Conservation (phyloP, 2,329 filamentous ascomycete species). For the Colletotrichum sp. region DNA sequence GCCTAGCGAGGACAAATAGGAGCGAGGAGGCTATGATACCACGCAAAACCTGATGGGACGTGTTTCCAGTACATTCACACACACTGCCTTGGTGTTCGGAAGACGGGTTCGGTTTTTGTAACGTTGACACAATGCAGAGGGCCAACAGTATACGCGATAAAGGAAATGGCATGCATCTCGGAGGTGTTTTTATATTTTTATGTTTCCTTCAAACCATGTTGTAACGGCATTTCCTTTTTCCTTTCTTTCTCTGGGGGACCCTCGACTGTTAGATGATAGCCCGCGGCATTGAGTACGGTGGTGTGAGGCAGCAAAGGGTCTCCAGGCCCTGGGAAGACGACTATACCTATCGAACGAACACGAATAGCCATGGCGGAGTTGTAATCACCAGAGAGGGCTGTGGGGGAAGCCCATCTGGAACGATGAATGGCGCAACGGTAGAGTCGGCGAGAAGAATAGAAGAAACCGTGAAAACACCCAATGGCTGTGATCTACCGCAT, state of each 20-base stretch:
- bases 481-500: background rate
- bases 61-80: constrained; percentile 23
- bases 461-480: background rate
- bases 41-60: constrained; percentile 20
- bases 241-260: background rate
- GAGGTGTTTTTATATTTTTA: constrained; percentile 9
- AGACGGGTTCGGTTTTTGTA: constrained; percentile 21
- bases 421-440: background rate
- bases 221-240: background rate
- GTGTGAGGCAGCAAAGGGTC: background rate
- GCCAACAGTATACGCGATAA: constrained; percentile 22
- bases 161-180: constrained; percentile 21
- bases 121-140: constrained; percentile 19
- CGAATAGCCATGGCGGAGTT: background rate
- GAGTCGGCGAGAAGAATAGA: background rate
- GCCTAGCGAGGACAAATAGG: constrained; percentile 8
- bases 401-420: background rate
- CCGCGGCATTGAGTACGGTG: background rate
- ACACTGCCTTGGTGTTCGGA: constrained; percentile 20
- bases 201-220: background rate
- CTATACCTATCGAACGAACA: background rate
- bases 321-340: background rate
- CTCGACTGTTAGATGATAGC: background rate
- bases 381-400: background rate
- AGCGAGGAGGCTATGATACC: constrained; percentile 22